Base-by-base conservation (phyloP, 768 basidiomycete species). In the Rubroboletus pulcherrimus region DNA sequence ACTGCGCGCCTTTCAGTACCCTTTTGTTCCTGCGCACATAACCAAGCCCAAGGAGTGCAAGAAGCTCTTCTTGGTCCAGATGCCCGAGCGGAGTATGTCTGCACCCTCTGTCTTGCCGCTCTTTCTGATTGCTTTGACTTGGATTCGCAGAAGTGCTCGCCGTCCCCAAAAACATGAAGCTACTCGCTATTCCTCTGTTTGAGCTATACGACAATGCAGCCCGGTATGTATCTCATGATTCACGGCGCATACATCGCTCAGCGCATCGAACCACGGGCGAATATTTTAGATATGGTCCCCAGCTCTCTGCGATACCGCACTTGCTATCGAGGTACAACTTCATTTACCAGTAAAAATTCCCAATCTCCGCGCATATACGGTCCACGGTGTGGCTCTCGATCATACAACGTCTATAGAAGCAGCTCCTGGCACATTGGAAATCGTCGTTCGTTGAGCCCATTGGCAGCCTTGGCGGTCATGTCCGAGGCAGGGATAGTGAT, bases 1-100 rank as follows among this genome's bases (percentile, higher is more conserved):
- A 61, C 49, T 35, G 0, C 44, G 52, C 37, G 39, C 33, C 2
- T 24, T 39, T 31, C 65, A 95, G 94, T 97, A 96, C 64, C 93
- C 94, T 0, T 95, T 93, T 69, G 81, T 93, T 52, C 95, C 93
- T 1, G 91, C 94, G 15, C 97, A 99, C 74, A 91, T 97, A 59
- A 93, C 93, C 35, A 93, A 95, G 68, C 97, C 96, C 9, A 99
- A 99, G 74, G 96, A 99, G 69, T 91, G 92, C 78, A 98, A 98
- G 75, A 96, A 95, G 66, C 78, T 97, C 35, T 98, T 91, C 75
- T 76, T 98, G 31, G 91, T 98, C 4, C 91, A 96, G 68, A 91
- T 99, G 84, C 97, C 96, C 3, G 91, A 93, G 69, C 81, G 85
- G 57, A 96, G 96, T 96, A 56, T 66, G 91, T 82, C 10, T 21